Evolutionary conservation across 78 protist genomes (phyloP).

Genomic region (Dictyostelium capitatum): DNA sequence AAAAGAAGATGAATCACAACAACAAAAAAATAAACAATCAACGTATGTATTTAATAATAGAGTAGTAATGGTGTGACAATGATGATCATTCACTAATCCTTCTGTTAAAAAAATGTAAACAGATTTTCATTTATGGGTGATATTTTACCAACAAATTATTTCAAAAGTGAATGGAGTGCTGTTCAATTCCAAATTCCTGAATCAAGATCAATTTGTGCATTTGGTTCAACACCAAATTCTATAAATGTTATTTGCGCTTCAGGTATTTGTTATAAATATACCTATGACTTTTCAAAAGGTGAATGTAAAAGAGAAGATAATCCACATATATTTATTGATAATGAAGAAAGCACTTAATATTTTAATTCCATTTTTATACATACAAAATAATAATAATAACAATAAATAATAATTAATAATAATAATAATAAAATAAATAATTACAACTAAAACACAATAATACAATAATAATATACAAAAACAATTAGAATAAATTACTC

Average conservation of each 20-base stretch:
- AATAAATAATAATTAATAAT: not conserved
- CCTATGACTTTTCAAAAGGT: conserved; percentile 79
- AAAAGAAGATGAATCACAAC: conserved; percentile 30
- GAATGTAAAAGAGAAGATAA: conserved; percentile 81
- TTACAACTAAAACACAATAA: not conserved
- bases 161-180: conserved; percentile 96
- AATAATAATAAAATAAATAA: not conserved
- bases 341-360: conserved; percentile 40
- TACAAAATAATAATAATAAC: not conserved
- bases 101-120: no score
- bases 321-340: conserved; percentile 72
- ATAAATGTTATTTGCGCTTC: conserved; percentile 86
- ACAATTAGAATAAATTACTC: no score
- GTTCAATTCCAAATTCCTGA: conserved; percentile 95
- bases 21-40: conserved; percentile 41
- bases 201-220: conserved; percentile 90
- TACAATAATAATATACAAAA: no score
- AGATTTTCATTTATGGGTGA: conserved; percentile 88
- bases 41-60: conserved; percentile 10
- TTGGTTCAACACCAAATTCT: conserved; percentile 87
- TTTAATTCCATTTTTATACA: not conserved
- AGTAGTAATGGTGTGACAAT: not conserved
- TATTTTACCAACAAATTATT: conserved; percentile 92
- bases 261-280: conserved; percentile 82
- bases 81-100: not conserved